These are phyloP conservation scores for Cercospora sesami DNA, from an alignment of 2,329 filamentous ascomycete species.

Conservation along the genomic window DNA sequence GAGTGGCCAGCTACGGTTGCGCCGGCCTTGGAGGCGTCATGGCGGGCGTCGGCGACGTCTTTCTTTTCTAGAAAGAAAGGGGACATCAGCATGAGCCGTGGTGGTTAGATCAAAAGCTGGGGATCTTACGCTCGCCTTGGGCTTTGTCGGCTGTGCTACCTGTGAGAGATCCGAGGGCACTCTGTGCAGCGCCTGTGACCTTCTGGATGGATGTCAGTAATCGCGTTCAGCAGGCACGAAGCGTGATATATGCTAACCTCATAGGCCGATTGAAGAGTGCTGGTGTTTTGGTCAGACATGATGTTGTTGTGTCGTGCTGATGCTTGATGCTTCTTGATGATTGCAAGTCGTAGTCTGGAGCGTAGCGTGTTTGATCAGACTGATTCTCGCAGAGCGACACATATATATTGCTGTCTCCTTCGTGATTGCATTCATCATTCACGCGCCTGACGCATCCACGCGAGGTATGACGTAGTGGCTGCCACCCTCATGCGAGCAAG, in stretches of 20 bases:
- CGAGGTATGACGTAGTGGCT: not conserved
- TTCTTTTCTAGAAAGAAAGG: conserved; percentile 56
- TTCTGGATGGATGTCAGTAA: conserved; percentile 46
- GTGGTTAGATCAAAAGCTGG: too few species aligned
- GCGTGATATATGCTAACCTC: not conserved
- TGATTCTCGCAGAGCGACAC: not conserved
- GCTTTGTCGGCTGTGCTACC: conserved; percentile 69
- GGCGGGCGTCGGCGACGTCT: conserved; percentile 63
- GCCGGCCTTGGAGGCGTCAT: conserved; percentile 73
- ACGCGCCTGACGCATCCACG: not conserved
- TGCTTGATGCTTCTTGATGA: not conserved
- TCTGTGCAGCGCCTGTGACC: conserved; percentile 71
- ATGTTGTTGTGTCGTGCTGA: not conserved
- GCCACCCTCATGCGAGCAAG: not conserved
- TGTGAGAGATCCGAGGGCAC: conserved; percentile 68
- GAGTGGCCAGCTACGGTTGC: conserved; percentile 72
- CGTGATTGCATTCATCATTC: not conserved
- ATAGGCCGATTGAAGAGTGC: conserved; percentile 72
- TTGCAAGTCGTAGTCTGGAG: not conserved
- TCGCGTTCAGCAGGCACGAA: not conserved
- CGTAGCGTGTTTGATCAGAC: not conserved
- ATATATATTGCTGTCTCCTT: not conserved
- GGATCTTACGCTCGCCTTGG: conserved; percentile 27
- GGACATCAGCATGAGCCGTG: not conserved
- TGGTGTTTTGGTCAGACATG: conserved; percentile 58